Percentiles rank a stretch among this genome's conserved stretches.
These are phyloP conservation scores for Rugonectria rugulosa DNA, from an alignment of 2,329 filamentous ascomycete species.

Conservation along the genomic window DNA sequence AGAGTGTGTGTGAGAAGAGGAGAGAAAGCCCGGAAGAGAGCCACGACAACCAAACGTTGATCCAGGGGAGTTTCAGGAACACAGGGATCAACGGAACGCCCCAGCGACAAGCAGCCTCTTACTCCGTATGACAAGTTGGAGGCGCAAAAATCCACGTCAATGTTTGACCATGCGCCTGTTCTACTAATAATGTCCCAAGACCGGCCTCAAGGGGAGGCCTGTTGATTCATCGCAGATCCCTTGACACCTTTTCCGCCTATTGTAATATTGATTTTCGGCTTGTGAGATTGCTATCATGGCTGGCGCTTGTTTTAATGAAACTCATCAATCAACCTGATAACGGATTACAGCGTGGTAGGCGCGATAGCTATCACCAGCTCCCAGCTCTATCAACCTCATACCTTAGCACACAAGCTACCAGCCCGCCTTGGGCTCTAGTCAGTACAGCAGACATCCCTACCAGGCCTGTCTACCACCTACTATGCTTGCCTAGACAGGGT, in stretches of 20 bases:
- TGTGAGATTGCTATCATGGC: not conserved
- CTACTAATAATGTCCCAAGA: conserved; percentile 4
- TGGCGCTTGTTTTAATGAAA: too few relatives aligned
- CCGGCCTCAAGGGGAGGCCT: not conserved
- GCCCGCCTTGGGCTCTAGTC: too few relatives aligned
- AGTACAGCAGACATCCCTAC: too few relatives aligned
- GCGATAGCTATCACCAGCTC: not conserved
- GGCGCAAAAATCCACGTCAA: conserved; percentile 16
- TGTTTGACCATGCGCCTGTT: conserved; percentile 2
- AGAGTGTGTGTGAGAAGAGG: too few relatives aligned
- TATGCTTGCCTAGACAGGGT: too few relatives aligned
- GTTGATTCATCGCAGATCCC: conserved; percentile 19
- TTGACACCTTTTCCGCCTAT: not conserved
- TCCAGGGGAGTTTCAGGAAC: conserved; percentile 41
- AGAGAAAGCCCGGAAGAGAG: too few relatives aligned
- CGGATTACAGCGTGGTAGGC: too few relatives aligned
- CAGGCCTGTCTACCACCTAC: too few relatives aligned
- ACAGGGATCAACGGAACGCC: conserved; percentile 37
- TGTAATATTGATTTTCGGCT: too few relatives aligned
- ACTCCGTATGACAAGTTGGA: conserved; percentile 4
- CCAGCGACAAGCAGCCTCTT: conserved; percentile 19
- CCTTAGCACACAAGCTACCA: not conserved
- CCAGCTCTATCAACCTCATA: not conserved
- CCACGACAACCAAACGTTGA: conserved; percentile 21
- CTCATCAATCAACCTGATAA: too few relatives aligned